Conservation (phyloP, 257 asterid genomes). For the Vinca minor region DNA sequence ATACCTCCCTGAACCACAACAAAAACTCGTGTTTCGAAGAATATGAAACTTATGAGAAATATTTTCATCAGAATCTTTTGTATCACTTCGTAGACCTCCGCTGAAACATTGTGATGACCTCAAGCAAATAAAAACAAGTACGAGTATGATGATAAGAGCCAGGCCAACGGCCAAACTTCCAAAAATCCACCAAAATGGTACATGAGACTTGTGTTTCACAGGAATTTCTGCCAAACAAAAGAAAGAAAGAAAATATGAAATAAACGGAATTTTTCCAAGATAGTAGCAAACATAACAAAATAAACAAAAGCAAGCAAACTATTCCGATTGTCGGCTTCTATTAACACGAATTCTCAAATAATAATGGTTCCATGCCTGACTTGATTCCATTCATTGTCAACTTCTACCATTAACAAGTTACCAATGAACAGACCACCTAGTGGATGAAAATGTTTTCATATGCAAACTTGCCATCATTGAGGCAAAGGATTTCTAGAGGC, state of each 20-base stretch:
- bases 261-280: background rate
- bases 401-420: background rate
- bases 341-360: background rate
- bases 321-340: background rate
- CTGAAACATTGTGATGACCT: slow-evolving; percentile 46
- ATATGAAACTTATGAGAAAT: slow-evolving; percentile 62
- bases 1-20: slow-evolving; percentile 70
- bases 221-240: slow-evolving; percentile 31
- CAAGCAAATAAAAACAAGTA: slow-evolving; percentile 44
- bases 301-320: background rate
- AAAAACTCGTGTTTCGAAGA: slow-evolving; percentile 72
- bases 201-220: slow-evolving; percentile 43
- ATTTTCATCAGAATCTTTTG: slow-evolving; percentile 46
- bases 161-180: slow-evolving; percentile 77
- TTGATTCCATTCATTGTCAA: background rate
- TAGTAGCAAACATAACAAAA: background rate
- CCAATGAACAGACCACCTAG: background rate
- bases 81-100: slow-evolving; percentile 32
- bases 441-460: background rate
- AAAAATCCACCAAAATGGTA: slow-evolving; percentile 78
- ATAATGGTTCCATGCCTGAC: background rate
- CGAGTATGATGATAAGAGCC: slow-evolving; percentile 39
- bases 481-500: background rate
- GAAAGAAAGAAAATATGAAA: slow-evolving; percentile 4
- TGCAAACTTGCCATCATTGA: background rate